Base-by-base conservation (phyloP, 352 stramenopile genomes). In the Phytophthora sp. region DNA sequence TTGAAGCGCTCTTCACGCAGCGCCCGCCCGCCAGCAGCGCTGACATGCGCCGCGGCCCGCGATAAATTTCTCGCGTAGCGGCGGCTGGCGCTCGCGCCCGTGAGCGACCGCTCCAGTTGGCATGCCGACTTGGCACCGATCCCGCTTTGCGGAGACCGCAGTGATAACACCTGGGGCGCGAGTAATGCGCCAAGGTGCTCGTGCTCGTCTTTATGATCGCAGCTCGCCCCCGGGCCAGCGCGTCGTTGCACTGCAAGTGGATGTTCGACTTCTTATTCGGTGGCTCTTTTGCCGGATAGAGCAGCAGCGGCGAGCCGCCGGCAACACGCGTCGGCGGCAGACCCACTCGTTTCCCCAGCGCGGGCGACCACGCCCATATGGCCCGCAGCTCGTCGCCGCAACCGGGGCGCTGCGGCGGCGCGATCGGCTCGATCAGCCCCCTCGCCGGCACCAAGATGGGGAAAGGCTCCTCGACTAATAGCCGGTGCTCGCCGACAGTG, bases 191-290 rank as follows among this genome's bases (percentile, higher is more conserved):
- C 31, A 64, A 62, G 35, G 11, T 72, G 51, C 57, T 72, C 63
- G 11, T 72, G 51, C 57, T 72, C 63, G 57, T 73, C 58, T 56
- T 68, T 65, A 52, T 69, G 58, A 65, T 69, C 57, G 44, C 48
- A 20, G 37, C 18, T 18, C 17, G 45, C 18, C 17, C 13, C 38
- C 28, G 41, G 30, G 46, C 7, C 23, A 54, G 42, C 13, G 21
- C 30, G 48, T 50, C 31, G 44, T 61, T 58, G 46, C 39, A 48
- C 46, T 41, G n/a, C 35, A 37, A 26, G 35, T 56, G 54, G 26
- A 46, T 39, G 53, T 37, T 41, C 15, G 39, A 69, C 42, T 66
- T 73, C 58, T 66, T 73, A 65, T 60, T 69, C 53, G 15, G 32
- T 46, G 46, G 44, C 24, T 54, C 39, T 55, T 64, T 52, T 58